Evolutionary conservation across 371 early-diverging fungal species (phyloP), one percentile per base, ranked within the genome.

Genomic region (Massospora cicadina): DNA sequence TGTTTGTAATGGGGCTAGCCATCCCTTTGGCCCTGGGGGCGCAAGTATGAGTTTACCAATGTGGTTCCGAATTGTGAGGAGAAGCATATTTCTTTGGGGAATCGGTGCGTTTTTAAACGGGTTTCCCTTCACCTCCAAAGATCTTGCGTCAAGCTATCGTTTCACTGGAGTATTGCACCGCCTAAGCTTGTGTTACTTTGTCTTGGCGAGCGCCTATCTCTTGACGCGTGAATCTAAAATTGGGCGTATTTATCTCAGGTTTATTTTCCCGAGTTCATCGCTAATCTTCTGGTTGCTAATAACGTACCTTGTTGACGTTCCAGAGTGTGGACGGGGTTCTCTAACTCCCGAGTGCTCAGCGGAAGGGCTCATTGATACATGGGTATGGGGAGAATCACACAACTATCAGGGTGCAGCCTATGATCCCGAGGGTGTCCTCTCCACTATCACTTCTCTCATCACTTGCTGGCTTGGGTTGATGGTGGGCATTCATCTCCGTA

Each of bases 341-440:
- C 26, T 68, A 29, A 56, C 54, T 3, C 72, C 74, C 12, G 71
- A 73, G 26, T 77, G 77, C 67, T 71, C 75, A 28, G 69, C 75
- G 25, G 70, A 77, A 57, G 68, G 75, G 0, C 69, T 71, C 61
- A 68, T 77, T 60, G 79, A 79, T 65, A 68, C 60, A 21, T 33
- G 58, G 55, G 33, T 76, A 63, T 74, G 78, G 67, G 74, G 74
- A 1, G 69, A 27, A 17, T 53, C 30, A 0, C 79, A 79, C 65
- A 72, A 70, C 1, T 76, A 76, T 71, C 68, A 71, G 2, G 58
- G 65, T n/a, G 31, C 63, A 24, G 65, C 63, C 5, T 77, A 73
- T 64, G 79, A 79, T 59, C 75, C 75, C 21, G 79, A 79, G 61
- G 79, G 79, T 2, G 55, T 71, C 0, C 72, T 79, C 13, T 77